Evolutionary conservation across 148 eudicot genomes (phyloP), one percentile per base, ranked within the genome.

Genomic region (Agrostemma githago): DNA sequence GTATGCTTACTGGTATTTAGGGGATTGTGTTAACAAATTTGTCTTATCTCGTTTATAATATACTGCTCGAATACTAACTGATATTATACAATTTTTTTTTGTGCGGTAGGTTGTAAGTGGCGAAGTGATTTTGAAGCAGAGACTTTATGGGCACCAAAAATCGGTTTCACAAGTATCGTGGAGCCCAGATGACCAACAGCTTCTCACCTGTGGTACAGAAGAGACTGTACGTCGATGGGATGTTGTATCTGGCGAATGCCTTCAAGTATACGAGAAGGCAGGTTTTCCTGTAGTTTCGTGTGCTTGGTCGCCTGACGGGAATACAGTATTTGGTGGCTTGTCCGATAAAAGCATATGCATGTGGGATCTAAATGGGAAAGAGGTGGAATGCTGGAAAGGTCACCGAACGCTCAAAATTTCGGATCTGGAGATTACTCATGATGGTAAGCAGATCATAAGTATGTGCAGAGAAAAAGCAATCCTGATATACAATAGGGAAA

Each of bases 341-440:
- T 77, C 87, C 20, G 96, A 92, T 81, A 92, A 88, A 82, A 88
- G 90, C 82, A 85, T 92, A 66, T 74, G 77, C 84, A 43, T 87
- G 85, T 92, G 97, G 97, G 96, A 88, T 82, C 60, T 90, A 78
- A 84, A 83, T 59, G 96, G 96, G 6, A 88, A 85, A 74, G 96
- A 90, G 77, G 60, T 88, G 57, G 88, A 90, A 26, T 87, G 88
- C 72, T 90, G 91, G 91, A 86, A 86, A 82, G 96, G 91, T 46
- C 90, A 87, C 39, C 75, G 74, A 59, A 83, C 87, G n/a, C 63
- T 79, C 54, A 90, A 80, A 71, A 86, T 82, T 26, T 86, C 93
- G 6, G 96, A 92, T 70, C 79, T 92, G 85, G 90, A 76, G 19
- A 59, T 92, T 37, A 87, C 89, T 5, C 68, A 43, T 63, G 85